phyloP scores from a whole-genome alignment of 2,329 filamentous ascomycete species.

The Cordyceps farinosa region DNA sequence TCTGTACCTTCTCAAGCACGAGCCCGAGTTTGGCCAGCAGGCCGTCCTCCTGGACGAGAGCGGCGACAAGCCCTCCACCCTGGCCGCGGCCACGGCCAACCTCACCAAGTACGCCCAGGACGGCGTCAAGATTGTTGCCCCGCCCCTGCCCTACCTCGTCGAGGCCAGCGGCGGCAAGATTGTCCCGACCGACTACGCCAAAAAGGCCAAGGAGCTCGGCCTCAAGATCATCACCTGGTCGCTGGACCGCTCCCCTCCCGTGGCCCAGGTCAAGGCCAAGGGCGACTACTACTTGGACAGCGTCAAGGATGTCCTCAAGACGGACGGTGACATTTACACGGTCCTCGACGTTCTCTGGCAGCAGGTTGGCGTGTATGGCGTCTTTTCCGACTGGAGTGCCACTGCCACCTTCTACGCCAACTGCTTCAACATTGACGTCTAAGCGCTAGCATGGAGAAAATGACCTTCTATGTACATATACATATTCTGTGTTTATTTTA shows the following conservation, averaged over 20 bases:
- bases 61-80: constrained; percentile 50
- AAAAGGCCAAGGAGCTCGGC: constrained; percentile 55
- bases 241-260: constrained; percentile 61
- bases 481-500: neutral
- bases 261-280: constrained; percentile 43
- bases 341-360: constrained; percentile 62
- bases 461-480: neutral
- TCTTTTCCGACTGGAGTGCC: constrained; percentile 69
- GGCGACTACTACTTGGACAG: constrained; percentile 55
- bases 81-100: constrained; percentile 52
- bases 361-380: constrained; percentile 56
- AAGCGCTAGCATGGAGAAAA: neutral
- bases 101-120: constrained; percentile 52
- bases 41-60: constrained; percentile 63
- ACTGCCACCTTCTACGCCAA: constrained; percentile 70
- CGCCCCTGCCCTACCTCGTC: constrained; percentile 61
- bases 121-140: constrained; percentile 61
- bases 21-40: constrained; percentile 58
- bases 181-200: constrained; percentile 61
- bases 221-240: constrained; percentile 67
- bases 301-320: constrained; percentile 51
- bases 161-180: constrained; percentile 50
- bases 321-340: constrained; percentile 64
- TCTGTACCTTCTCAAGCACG: constrained; percentile 62
- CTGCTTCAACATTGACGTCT: constrained; percentile 49